Evolutionary conservation across 768 basidiomycete genomes (phyloP).

Genomic region (Boletus reticuloceps): DNA sequence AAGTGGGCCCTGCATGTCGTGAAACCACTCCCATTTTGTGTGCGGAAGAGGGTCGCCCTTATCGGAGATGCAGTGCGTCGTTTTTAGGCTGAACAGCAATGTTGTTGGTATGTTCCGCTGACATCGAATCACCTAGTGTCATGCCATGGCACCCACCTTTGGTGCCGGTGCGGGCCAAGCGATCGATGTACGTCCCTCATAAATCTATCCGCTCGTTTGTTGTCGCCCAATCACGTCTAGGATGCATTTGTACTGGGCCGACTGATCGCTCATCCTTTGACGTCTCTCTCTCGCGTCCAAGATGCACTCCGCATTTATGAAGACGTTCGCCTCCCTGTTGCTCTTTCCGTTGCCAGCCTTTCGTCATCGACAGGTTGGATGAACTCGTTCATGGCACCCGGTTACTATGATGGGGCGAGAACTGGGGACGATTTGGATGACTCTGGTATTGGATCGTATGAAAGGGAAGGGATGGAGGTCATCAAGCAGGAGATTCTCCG

Average conservation of each 20-base stretch:
- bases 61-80: conserved; percentile 47
- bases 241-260: conserved; percentile 24
- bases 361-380: conserved; percentile 18
- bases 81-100: background rate
- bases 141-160: conserved; percentile 24
- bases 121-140: conserved; percentile 5
- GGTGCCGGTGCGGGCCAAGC: conserved; percentile 28
- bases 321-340: conserved; percentile 13
- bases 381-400: conserved; percentile 15
- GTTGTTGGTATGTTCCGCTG: no score
- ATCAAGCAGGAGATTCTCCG: conserved; percentile 10
- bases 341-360: conserved; percentile 7
- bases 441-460: conserved; percentile 3
- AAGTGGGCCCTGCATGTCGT: conserved; percentile 47
- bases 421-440: conserved; percentile 7
- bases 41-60: conserved; percentile 40
- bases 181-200: conserved; percentile 15
- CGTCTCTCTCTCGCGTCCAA: background rate
- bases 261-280: conserved; percentile 21
- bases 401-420: conserved; percentile 22
- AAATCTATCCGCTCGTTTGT: background rate
- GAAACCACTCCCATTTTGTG: conserved; percentile 39
- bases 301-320: conserved; percentile 11
- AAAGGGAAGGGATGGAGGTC: conserved; percentile 16
- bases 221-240: background rate